Evolutionary conservation across 2,329 filamentous ascomycete genomes (phyloP).

Genomic region (Alternaria brassicae): DNA sequence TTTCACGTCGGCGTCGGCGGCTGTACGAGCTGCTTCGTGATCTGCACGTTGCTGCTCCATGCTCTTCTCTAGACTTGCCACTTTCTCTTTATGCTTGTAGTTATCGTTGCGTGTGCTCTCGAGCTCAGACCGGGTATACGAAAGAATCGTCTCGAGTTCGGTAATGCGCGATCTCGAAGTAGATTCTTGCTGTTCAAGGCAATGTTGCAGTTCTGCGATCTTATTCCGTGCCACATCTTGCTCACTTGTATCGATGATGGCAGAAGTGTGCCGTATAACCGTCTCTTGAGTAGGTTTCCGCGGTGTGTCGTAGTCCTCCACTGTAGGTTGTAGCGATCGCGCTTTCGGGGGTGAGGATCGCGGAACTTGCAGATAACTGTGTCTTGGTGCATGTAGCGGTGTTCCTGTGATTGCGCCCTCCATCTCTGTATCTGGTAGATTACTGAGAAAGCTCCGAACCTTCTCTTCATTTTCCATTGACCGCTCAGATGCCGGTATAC

Average conservation of each 20-base stretch:
- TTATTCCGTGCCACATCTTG: slow-evolving; percentile 23
- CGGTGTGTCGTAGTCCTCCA: slow-evolving; percentile 48
- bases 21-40: slow-evolving; percentile 10
- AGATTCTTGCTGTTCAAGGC: slow-evolving; percentile 38
- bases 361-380: slow-evolving; percentile 39
- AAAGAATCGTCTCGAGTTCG: slow-evolving; percentile 45
- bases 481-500: slow-evolving; percentile 35
- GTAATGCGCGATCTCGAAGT: slow-evolving; percentile 41
- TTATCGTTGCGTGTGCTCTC: slow-evolving; percentile 38
- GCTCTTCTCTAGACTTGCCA: slow-evolving; percentile 25
- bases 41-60: slow-evolving; percentile 23
- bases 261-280: slow-evolving; percentile 40
- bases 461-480: slow-evolving; percentile 51
- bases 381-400: slow-evolving; percentile 33
- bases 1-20: slow-evolving; percentile 23
- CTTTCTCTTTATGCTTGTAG: slow-evolving; percentile 40
- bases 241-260: slow-evolving; percentile 19
- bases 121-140: slow-evolving; percentile 44
- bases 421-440: slow-evolving; percentile 47
- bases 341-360: slow-evolving; percentile 35
- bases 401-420: slow-evolving; percentile 37
- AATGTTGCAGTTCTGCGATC: slow-evolving; percentile 35
- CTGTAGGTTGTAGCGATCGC: slow-evolving; percentile 45
- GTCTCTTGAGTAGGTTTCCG: slow-evolving; percentile 47
- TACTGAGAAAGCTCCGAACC: slow-evolving; percentile 48